Evolutionary conservation across 2,329 filamentous ascomycete genomes (phyloP).

Genomic region (Aspergillus hiratsukae): DNA sequence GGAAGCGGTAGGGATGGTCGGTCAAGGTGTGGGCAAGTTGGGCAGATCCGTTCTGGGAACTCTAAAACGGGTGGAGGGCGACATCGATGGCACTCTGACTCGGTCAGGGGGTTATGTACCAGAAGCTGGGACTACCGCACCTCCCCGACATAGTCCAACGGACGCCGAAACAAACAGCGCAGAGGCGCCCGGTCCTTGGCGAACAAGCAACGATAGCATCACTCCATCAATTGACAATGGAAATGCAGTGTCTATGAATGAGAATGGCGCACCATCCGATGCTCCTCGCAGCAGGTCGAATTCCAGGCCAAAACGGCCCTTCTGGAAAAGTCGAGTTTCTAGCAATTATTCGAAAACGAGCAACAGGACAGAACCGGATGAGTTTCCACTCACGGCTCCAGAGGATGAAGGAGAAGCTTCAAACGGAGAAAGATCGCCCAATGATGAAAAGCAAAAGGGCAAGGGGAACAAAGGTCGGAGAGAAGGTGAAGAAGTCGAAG

Average conservation of each 20-base stretch:
- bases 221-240: not conserved
- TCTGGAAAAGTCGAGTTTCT: constrained; percentile 31
- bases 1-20: constrained; percentile 50
- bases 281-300: not conserved
- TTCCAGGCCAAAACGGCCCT: constrained; percentile 23
- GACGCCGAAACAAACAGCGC: not conserved
- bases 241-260: not conserved
- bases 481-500: constrained; percentile 23
- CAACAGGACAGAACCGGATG: constrained; percentile 25
- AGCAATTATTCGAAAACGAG: constrained; percentile 26
- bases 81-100: constrained; percentile 31
- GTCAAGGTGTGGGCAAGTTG: constrained; percentile 44
- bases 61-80: constrained; percentile 38
- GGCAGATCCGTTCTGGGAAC: constrained; percentile 44
- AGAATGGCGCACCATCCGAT: constrained; percentile 1
- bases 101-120: constrained; percentile 31
- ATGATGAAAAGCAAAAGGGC: constrained; percentile 6
- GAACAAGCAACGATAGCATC: not conserved
- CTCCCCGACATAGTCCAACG: constrained; percentile 3
- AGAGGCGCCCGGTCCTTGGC: not conserved
- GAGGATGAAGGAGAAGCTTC: constrained; percentile 14
- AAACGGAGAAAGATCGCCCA: not conserved
- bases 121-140: constrained; percentile 6
- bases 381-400: constrained; percentile 35
- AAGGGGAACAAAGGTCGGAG: constrained; percentile 13